Evolutionary conservation across 768 basidiomycete species (phyloP).

Genomic region (Tulasnella sp.): DNA sequence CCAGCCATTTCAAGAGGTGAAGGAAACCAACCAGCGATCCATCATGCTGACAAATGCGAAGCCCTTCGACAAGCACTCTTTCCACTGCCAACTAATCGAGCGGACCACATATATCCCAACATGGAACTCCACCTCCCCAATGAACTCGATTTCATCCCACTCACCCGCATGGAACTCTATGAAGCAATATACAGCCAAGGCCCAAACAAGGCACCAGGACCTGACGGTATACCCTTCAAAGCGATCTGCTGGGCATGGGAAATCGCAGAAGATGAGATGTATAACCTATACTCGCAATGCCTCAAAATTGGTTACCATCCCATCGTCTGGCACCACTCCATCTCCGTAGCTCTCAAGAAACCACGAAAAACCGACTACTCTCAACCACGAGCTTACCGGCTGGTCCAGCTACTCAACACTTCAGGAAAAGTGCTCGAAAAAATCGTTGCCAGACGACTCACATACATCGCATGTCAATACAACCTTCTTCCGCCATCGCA

Average conservation of each 20-base stretch:
- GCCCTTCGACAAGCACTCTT: no score
- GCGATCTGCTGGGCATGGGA: conserved; percentile 14
- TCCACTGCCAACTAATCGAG: no score
- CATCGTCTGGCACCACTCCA: neutral
- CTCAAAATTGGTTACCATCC: conserved; percentile 15
- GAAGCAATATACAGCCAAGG: neutral
- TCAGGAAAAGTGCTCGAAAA: conserved; percentile 7
- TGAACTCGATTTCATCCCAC: neutral
- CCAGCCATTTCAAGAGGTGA: neutral
- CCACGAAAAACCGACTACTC: conserved; percentile 17
- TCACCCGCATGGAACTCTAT: neutral
- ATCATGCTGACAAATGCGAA: neutral
- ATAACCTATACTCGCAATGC: neutral
- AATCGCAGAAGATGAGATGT: conserved; percentile 2
- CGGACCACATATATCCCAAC: neutral
- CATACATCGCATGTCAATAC: neutral
- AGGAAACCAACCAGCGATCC: neutral
- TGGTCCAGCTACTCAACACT: conserved; percentile 12
- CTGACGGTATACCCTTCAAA: neutral
- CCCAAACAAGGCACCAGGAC: conserved; percentile 16
- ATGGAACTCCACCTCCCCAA: neutral
- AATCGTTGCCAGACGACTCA: neutral
- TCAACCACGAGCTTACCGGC: conserved; percentile 10
- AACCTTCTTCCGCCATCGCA: neutral
- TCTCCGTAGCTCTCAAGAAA: conserved; percentile 9